Evolutionary conservation across 805 yeast species (phyloP).

Genomic region (Myxozyma geophila): DNA sequence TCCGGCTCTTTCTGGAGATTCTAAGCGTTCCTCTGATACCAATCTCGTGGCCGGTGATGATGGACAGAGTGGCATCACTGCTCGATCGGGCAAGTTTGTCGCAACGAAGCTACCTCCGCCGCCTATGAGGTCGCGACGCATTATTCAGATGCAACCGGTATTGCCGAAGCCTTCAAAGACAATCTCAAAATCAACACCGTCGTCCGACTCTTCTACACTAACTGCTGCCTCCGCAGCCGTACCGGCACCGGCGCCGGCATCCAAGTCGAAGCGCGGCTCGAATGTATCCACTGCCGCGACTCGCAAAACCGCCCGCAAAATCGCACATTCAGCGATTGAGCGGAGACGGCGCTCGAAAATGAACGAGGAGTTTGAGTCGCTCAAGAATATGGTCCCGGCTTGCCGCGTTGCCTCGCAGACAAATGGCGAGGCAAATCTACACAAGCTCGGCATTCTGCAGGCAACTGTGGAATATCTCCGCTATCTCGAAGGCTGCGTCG

Average conservation of each 20-base stretch:
- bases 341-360: slow-evolving; percentile 77
- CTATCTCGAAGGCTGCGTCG: slow-evolving; percentile 56
- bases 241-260: slow-evolving; percentile 5
- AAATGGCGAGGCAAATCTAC: slow-evolving; percentile 63
- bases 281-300: slow-evolving; percentile 26
- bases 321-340: slow-evolving; percentile 78
- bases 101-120: slow-evolving; percentile 34
- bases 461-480: slow-evolving; percentile 82
- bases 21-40: neutral
- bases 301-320: slow-evolving; percentile 53
- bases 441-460: slow-evolving; percentile 77
- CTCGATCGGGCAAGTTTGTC: neutral
- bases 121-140: slow-evolving; percentile 35
- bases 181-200: neutral
- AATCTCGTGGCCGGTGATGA: neutral
- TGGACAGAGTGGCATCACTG: neutral
- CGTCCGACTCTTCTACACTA: neutral
- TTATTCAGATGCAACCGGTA: slow-evolving; percentile 36
- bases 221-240: neutral
- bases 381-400: slow-evolving; percentile 77
- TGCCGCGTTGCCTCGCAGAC: slow-evolving; percentile 57
- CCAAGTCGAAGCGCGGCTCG: slow-evolving; percentile 18
- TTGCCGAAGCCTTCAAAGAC: slow-evolving; percentile 29
- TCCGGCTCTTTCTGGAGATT: slow-evolving; percentile 17
- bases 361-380: slow-evolving; percentile 81